Evolutionary conservation across 768 basidiomycete species (phyloP).

Genomic region (Phylloporus arenicola): DNA sequence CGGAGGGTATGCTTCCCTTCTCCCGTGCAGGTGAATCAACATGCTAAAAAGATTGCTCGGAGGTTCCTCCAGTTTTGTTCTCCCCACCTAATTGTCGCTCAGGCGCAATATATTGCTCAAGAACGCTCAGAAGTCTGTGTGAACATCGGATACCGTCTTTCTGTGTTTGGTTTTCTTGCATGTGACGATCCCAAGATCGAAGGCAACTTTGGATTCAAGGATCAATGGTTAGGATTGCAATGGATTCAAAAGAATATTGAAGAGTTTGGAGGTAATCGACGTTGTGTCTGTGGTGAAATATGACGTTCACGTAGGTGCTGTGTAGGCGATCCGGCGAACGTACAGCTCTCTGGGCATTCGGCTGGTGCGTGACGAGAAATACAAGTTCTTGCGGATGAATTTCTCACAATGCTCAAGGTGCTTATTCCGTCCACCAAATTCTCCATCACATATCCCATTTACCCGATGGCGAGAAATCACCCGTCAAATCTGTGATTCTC

Average conservation of each 20-base stretch:
- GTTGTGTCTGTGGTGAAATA: background rate
- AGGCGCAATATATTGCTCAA: constrained; percentile 63
- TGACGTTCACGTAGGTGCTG: background rate
- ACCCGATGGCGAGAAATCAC: constrained; percentile 49
- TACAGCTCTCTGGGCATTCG: constrained; percentile 65
- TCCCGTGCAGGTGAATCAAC: too few species aligned
- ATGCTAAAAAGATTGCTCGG: background rate
- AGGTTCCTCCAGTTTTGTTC: constrained; percentile 80
- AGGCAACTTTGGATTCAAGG: constrained; percentile 83
- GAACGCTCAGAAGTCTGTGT: constrained; percentile 68
- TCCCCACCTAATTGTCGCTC: constrained; percentile 53
- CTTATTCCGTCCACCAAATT: constrained; percentile 70
- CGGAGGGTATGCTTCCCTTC: constrained; percentile 49
- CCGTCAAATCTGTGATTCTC: constrained; percentile 60
- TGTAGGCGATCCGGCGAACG: constrained; percentile 55
- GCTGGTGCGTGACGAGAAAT: constrained; percentile 42
- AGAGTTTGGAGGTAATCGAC: constrained; percentile 47
- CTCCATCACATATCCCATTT: constrained; percentile 65
- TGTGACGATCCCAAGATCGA: constrained; percentile 53
- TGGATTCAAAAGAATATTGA: constrained; percentile 52
- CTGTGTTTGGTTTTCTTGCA: constrained; percentile 54
- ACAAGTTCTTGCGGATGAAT: background rate
- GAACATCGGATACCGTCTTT: constrained; percentile 45
- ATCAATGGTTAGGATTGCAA: constrained; percentile 72
- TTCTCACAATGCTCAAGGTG: constrained; percentile 38